phyloP scores from a whole-genome alignment of 2,329 filamentous ascomycete genomes.

The Niveomyces coronatus region DNA sequence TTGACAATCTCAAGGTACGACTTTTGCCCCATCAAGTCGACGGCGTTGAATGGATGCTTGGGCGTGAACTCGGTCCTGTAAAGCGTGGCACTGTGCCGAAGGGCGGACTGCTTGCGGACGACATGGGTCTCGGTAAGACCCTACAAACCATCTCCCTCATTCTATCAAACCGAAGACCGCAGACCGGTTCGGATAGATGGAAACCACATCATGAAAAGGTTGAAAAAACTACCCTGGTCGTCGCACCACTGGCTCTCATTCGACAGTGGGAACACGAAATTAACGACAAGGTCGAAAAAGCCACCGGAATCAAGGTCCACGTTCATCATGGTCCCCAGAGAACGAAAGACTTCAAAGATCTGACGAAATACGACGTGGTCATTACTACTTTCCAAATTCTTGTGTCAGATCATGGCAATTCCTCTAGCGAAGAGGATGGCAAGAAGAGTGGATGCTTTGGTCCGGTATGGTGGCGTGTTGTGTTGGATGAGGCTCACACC shows the following conservation, averaged over 20 bases:
- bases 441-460: constrained; percentile 78
- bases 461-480: constrained; percentile 87
- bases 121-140: constrained; percentile 96
- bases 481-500: constrained; percentile 92
- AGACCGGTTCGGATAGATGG: constrained; percentile 44
- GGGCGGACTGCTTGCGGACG: constrained; percentile 89
- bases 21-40: constrained; percentile 90
- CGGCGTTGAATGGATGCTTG: constrained; percentile 89
- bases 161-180: constrained; percentile 66
- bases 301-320: constrained; percentile 65
- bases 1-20: constrained; percentile 78
- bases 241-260: constrained; percentile 87
- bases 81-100: constrained; percentile 78
- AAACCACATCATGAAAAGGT: constrained; percentile 60
- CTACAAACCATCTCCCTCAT: constrained; percentile 87
- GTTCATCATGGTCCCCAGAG: constrained; percentile 86
- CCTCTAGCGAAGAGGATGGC: constrained; percentile 48
- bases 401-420: constrained; percentile 75
- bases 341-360: constrained; percentile 65
- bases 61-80: constrained; percentile 76
- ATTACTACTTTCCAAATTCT: constrained; percentile 96
- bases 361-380: constrained; percentile 85
- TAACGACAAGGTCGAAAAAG: constrained; percentile 62
- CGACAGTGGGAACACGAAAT: constrained; percentile 96
- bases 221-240: constrained; percentile 75